phyloP scores from a whole-genome alignment of 2,329 filamentous ascomycete genomes.

The Trichoderma lentiforme region DNA sequence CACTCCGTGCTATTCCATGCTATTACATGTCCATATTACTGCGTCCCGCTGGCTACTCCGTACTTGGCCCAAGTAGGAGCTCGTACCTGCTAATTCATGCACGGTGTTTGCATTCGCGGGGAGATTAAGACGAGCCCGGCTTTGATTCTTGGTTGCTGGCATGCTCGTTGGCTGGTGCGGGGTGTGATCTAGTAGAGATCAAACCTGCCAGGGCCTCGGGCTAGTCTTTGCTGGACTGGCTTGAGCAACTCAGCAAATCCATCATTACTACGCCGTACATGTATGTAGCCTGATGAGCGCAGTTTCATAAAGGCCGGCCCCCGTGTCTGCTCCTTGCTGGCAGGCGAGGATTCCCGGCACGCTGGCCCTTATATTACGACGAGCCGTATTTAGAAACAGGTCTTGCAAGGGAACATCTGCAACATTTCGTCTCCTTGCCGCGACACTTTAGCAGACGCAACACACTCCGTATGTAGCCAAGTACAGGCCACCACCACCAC shows the following conservation, averaged over 20 bases:
- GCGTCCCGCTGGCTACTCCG: neutral
- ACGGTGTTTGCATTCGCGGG: neutral
- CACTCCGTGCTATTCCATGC: neutral
- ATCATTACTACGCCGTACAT: neutral
- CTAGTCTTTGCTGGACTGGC: neutral
- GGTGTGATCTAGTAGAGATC: neutral
- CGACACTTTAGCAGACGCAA: neutral
- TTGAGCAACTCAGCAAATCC: neutral
- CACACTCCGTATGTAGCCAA: neutral
- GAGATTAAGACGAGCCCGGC: neutral
- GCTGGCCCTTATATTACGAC: neutral
- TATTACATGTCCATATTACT: neutral
- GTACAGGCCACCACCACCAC: neutral
- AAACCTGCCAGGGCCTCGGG: neutral
- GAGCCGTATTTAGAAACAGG: neutral
- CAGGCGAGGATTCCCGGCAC: neutral
- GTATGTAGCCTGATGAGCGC: neutral
- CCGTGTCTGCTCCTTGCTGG: neutral
- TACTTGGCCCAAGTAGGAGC: neutral
- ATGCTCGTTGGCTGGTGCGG: constrained; percentile 1
- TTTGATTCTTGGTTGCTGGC: neutral
- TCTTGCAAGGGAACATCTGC: neutral
- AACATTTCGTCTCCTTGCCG: constrained; percentile 6
- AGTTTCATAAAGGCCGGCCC: neutral
- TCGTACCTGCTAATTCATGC: neutral